Evolutionary conservation across 768 basidiomycete species (phyloP).

Genomic region (Suillus clintonianus): DNA sequence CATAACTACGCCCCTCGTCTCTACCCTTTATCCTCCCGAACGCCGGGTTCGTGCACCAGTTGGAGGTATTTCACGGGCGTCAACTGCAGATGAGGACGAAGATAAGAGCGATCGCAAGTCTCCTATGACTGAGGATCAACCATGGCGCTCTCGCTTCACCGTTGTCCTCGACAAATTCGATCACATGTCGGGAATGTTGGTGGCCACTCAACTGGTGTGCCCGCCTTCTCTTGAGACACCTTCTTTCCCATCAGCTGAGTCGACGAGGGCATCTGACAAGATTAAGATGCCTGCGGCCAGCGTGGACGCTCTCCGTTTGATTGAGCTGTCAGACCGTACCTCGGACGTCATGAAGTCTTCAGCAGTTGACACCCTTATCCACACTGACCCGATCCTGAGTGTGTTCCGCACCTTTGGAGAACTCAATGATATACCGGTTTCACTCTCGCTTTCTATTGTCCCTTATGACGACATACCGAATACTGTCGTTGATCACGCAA

Average conservation of each 20-base stretch:
- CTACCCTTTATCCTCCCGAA: conserved; percentile 65
- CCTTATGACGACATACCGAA: conserved; percentile 71
- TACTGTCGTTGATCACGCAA: conserved; percentile 62
- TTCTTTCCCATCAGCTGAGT: not conserved
- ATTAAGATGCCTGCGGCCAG: conserved; percentile 16
- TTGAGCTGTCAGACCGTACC: conserved; percentile 87
- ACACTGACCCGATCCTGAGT: conserved; percentile 69
- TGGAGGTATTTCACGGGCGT: conserved; percentile 30
- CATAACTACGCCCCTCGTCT: conserved; percentile 82
- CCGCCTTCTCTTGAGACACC: conserved; percentile 22
- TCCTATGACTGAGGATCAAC: not conserved
- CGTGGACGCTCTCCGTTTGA: conserved; percentile 81
- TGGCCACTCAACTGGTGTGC: conserved; percentile 80
- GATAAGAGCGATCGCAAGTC: not conserved
- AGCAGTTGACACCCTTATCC: conserved; percentile 67
- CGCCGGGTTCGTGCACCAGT: conserved; percentile 49
- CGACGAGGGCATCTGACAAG: conserved; percentile 5
- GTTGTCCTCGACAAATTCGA: conserved; percentile 92
- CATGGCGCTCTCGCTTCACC: conserved; percentile 52
- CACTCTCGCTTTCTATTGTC: conserved; percentile 74
- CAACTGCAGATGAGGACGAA: not conserved
- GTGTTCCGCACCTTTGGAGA: conserved; percentile 79
- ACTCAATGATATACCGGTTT: conserved; percentile 66
- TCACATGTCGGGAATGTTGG: conserved; percentile 88
- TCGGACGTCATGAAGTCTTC: conserved; percentile 85